Conservation (phyloP, 257 asterid species). For the Lycium ferocissimum region DNA sequence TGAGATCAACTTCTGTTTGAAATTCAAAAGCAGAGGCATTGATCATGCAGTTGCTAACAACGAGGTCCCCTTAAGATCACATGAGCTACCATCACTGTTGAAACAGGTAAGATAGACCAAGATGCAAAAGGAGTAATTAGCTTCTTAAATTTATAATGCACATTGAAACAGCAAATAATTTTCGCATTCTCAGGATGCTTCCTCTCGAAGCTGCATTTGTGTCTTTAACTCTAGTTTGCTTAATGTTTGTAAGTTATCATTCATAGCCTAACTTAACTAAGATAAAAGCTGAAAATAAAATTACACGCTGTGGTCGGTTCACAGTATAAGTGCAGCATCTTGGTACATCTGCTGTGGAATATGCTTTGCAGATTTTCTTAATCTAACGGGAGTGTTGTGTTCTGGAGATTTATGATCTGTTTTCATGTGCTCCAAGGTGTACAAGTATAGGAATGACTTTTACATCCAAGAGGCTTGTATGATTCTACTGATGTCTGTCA, state of each 20-base stretch:
- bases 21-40: conserved; percentile 34
- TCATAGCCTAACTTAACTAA: neutral
- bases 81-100: conserved; percentile 27
- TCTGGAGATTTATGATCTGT: neutral
- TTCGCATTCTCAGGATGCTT: conserved; percentile 3
- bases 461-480: conserved; percentile 4
- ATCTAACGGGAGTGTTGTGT: neutral
- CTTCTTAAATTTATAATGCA: neutral
- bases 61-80: conserved; percentile 35
- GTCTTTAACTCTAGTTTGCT: neutral
- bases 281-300: neutral
- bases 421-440: conserved; percentile 9
- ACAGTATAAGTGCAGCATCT: neutral
- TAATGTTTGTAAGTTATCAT: neutral
- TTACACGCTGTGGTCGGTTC: neutral
- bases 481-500: conserved; percentile 12
- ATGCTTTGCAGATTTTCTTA: neutral
- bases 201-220: neutral
- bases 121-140: neutral
- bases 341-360: neutral
- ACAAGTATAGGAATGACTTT: conserved; percentile 27
- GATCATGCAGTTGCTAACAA: conserved; percentile 40
- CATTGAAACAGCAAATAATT: neutral
- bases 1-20: neutral
- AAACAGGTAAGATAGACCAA: conserved; percentile 16